Evolutionary conservation across 371 early-diverging fungal genomes (phyloP), one percentile per base, ranked within the genome.

Genomic region (Actinomortierella ambigua): DNA sequence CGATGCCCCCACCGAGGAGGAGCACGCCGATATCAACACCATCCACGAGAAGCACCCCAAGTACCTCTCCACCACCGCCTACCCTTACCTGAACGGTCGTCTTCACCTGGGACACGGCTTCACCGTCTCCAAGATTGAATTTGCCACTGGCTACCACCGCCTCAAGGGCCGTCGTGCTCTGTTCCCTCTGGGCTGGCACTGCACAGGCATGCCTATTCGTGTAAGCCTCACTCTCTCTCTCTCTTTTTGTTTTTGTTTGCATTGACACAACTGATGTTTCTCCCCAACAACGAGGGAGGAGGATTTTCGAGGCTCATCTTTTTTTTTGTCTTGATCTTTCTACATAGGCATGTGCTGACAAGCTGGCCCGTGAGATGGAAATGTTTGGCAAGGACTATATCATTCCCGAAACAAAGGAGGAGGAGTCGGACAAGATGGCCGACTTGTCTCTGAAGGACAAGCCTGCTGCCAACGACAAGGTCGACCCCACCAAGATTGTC

Each of bases 141-240:
- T 99, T 78, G 90, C 95, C 20, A 84, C 88, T 13, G 95, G 98
- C 47, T 99, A 93, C 79, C 92, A 97, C 66, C 89, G 96, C 64
- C 79, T 99, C 77, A 85, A 94, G 81, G 99, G 99, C 50, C 98
- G 95, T 81, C 88, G 92, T 53, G 95, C 92, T 49, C 85, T 99
- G 58, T 96, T 99, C 61, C 99, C 99, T 27, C 94, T 99, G 73
- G 98, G 98, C 44, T 99, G 99, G 89, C 99, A 99, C 78, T 95
- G 94, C 66, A 99, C 99, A 4, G 99, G 99, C 58, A 99, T 99
- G 99, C 99, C 99, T 43, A 99, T 99, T 82, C 97, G 98, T 83
- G 93, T 92, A 82, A 65, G 59, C 42, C 20, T 5, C 15, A 4
- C 4, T 2, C 27, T 42, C 41, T 59, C 26, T 53, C 3, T 15